Base-by-base conservation (phyloP, 2,329 filamentous ascomycete genomes). In the Falciphora oryzae region DNA sequence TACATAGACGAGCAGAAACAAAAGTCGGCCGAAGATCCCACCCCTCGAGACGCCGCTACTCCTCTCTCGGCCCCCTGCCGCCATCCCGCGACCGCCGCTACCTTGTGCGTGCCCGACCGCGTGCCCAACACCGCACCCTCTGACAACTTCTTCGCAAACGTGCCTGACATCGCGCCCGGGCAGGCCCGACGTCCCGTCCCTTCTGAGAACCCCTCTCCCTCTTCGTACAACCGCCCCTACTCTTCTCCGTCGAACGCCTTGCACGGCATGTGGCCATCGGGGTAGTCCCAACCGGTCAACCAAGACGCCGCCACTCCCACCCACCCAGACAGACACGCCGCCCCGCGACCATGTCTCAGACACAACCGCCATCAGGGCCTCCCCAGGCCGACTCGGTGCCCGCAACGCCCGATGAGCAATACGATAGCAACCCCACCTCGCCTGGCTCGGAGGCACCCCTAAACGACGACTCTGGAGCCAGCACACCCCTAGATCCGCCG, bases 391-490 rank as follows among this genome's bases (percentile, higher is more conserved):
- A 77, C 66, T 77, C 77, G 35, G 69, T 77, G 50, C 78, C 81
- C 69, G 77, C 72, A 64, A 81, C 79, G 66, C 80, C 82, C 69
- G 81, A 83, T 68, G 81, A 82, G 65, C 70, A 74, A 65, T 65
- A 71, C 63, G 75, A 76, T 63, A 72, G 75, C 64, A 76, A 74
- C 32, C 80, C 80, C 35, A 73, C 71, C 31, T 80, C 80, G 1
- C 79, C 81, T 28, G 77, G 74, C 59, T 81, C 79, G 25, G 62
- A 38, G 18, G 31, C 35, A 4, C 22, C 66, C 32, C 6, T 25
- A 53, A 76, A 79, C 68, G 75, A 76, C 62, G 80, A 80, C 10
- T 83, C 82, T 25, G 78, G 80, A 66, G 77, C 79, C 63, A 81
- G 75, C 69, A 83, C 81, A 13, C 80, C 82, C 8, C 75, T 80